Base-by-base conservation (phyloP, 192 early-diverging fungal species). In the Allomyces macrogynus region DNA sequence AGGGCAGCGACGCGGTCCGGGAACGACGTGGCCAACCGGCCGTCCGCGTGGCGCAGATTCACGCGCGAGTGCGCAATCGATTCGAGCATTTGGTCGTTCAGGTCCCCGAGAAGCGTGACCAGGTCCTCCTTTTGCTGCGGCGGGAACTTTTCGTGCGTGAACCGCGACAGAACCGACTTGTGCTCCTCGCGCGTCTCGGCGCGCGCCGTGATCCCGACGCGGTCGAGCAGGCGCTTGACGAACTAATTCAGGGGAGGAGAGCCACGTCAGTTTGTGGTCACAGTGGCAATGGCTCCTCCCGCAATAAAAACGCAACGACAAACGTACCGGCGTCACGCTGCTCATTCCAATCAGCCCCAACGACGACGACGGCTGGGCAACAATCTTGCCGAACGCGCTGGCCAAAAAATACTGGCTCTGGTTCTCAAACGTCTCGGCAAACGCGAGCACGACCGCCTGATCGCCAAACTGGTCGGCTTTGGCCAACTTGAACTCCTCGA, bases 351-450 rank as follows among this genome's bases (percentile, higher is more conserved):
- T 73, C 25, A 87, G 73, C 54, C 83, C 83, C 40, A 87, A 62
- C 10, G 67, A 67, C 12, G 83, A 83, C 5, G 69, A 73, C 4
- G 84, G 84, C 69, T 86, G 83, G 67, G 83, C 72, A 25, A 73
- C 65, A 16, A 87, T 80, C 67, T 81, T 75, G 67, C 77, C 81
- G 26, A 81, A 87, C 5, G 75, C 82, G 43, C 84, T 80, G 0
- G 84, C 86, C 64, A 87, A 64, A 65, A 78, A 85, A 66, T 87
- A 87, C 24, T 79, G 76, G 14, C 71, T 14, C 67, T 87, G 86
- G 61, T 75, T 79, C 61, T 82, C 77, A 69, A 88, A 87, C 5
- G 82, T 81, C 65, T 86, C 86, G 10, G 84, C 81, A 60, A 72
- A 77, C n/a, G 84, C 84, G 43, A 78, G 73, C 65, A 81, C 66